Percentiles rank a stretch among this genome's conserved stretches.
These are phyloP conservation scores for Xylaria sp. DNA, from an alignment of 2,329 filamentous ascomycete genomes.

Conservation along the genomic window DNA sequence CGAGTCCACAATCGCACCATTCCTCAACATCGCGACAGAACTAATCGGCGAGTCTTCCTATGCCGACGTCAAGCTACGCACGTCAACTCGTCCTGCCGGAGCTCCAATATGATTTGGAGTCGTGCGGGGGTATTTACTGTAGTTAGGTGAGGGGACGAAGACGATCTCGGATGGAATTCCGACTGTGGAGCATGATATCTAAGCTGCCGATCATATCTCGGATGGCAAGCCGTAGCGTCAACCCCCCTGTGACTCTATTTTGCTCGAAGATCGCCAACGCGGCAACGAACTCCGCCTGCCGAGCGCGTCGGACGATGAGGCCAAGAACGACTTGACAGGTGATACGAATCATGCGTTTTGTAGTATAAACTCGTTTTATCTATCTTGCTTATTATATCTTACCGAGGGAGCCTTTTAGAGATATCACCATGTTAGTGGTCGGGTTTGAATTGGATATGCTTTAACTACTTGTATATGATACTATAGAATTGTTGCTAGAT, in stretches of 20 bases:
- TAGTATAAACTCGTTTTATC: too few species aligned
- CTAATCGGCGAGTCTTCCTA: conserved; percentile 1
- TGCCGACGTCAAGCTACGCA: not conserved
- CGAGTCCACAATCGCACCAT: not conserved
- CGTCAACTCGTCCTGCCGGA: not conserved
- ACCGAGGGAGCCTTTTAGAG: too few species aligned
- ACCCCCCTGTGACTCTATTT: too few species aligned
- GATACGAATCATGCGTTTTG: too few species aligned
- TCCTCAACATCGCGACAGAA: not conserved
- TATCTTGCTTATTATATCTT: too few species aligned
- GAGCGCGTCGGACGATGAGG: too few species aligned
- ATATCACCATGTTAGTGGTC: too few species aligned
- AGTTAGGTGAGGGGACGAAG: not conserved
- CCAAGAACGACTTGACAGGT: too few species aligned
- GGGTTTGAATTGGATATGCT: too few species aligned
- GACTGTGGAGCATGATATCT: not conserved
- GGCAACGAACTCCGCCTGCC: too few species aligned
- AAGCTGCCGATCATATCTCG: not conserved
- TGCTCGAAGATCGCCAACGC: too few species aligned
- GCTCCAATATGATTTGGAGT: conserved; percentile 12
- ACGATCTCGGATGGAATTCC: not conserved
- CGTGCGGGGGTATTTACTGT: conserved; percentile 7
- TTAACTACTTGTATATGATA: too few species aligned
- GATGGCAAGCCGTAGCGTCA: not conserved
- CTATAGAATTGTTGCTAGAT: not conserved